Base-by-base conservation (phyloP, 495 filamentous ascomycete genomes). In the Aspergillus biplanus region DNA sequence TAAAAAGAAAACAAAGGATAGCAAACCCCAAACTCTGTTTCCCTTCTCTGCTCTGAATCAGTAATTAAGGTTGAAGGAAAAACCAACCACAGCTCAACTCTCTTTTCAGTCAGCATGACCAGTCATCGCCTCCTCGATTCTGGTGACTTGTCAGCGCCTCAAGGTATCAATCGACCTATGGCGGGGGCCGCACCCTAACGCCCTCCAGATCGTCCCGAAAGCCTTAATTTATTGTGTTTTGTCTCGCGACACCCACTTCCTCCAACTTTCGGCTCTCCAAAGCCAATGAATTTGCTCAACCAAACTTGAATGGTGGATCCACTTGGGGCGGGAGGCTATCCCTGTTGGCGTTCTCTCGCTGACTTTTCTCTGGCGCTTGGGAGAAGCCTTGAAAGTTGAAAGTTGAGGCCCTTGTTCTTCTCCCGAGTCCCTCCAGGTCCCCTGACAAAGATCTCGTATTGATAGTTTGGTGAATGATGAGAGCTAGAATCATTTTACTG, bases 201-300 rank as follows among this genome's bases (percentile, higher is more conserved):
- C 65, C 66, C 63, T 68, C 66, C 62, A 68, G 66, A 68, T 68
- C 66, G 66, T 65, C 63, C 66, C 66, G 62, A 65, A 62, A 61
- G 58, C 59, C 63, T 65, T 65, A 65, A 61, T 64, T 63, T 47
- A 64, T 64, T 53, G 2, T 33, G 9, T 12, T 12, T 57, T 67
- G 61, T 68, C 53, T 56, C 52, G 59, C n/a, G n/a, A n/a, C n/a
- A n/a, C n/a, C n/a, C n/a, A n/a, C 58, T 61, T 58, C 64, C 60
- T 56, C 52, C 54, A 48, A 59, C 33, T 42, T 48, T 34, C 58
- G 52, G 46, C 31, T 44, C 39, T 9, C 34, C 44, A 44, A 39
- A 48, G 47, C 62, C 61, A 68, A 65, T 58, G 55, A 56, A 60
- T 59, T 44, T n/a, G 37, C 21, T 37, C 53, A 31, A 49, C 48